Conservation (phyloP, 305 asterid genomes). For the Lippia alba region DNA sequence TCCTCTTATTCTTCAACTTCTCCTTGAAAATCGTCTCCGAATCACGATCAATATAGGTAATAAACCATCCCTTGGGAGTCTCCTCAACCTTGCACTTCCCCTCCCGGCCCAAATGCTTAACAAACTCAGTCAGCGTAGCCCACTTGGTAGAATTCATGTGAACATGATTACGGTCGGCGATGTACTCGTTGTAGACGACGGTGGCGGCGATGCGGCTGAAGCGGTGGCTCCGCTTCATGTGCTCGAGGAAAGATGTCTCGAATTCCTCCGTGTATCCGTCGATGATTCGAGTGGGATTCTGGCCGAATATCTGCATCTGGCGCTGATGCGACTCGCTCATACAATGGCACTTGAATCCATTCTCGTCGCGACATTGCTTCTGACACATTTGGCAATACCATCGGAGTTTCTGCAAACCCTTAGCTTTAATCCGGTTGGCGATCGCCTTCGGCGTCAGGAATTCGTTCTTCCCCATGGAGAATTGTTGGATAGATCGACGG, state of each 20-base stretch:
- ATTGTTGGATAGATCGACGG: slow-evolving; percentile 5
- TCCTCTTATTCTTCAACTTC: slow-evolving; percentile 80
- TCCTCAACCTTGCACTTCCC: slow-evolving; percentile 92
- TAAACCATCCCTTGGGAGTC: slow-evolving; percentile 92
- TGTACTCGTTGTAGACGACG: slow-evolving; percentile 92
- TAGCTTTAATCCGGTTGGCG: slow-evolving; percentile 85
- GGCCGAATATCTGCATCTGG: slow-evolving; percentile 90
- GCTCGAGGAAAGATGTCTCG: slow-evolving; percentile 68
- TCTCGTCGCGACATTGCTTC: slow-evolving; percentile 93
- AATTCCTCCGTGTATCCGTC: slow-evolving; percentile 87
- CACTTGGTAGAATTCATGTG: slow-evolving; percentile 90
- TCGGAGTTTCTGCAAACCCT: slow-evolving; percentile 88
- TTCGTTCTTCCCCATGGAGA: slow-evolving; percentile 78
- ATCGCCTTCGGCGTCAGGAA: slow-evolving; percentile 93
- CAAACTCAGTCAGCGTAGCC: slow-evolving; percentile 87
- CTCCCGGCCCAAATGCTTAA: slow-evolving; percentile 74
- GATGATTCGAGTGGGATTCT: slow-evolving; percentile 67
- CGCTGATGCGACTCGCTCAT: slow-evolving; percentile 95
- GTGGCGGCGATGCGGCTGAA: slow-evolving; percentile 90
- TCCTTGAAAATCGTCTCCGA: slow-evolving; percentile 87
- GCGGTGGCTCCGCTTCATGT: slow-evolving; percentile 81
- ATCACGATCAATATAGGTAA: slow-evolving; percentile 82
- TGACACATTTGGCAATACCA: slow-evolving; percentile 98
- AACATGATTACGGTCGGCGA: slow-evolving; percentile 71
- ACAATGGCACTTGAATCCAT: slow-evolving; percentile 96